Evolutionary conservation across 805 yeast genomes (phyloP), one percentile per base, ranked within the genome.

Genomic region (Candida nonsorbophila): DNA sequence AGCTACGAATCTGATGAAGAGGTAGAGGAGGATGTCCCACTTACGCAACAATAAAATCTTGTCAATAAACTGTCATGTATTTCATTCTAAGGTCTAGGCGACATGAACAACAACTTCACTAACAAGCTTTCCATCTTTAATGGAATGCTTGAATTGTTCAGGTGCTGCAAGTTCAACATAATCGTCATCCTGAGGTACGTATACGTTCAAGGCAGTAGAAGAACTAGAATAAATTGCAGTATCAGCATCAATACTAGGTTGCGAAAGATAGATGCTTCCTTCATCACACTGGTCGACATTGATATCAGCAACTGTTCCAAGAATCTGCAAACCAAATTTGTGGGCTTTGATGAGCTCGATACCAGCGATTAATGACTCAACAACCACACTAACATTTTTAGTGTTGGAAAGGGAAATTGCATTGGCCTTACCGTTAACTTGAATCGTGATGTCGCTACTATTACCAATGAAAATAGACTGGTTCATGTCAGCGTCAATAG

Each of bases 401-500:
- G 94, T 77, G 33, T 80, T 80, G 38, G 81, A 79, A 38, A 92
- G 49, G 2, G 95, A 74, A 32, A 92, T 74, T 1, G 96, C 92
- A 47, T 86, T 88, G 28, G 85, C 88, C 54, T 92, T 92, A 35
- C 97, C 98, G 54, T 77, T 79, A 48, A 92, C 67, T 53, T 84
- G 92, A 36, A 92, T 59, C 8, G 95, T 79, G 25, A 75, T 67
- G 34, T 79, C 79, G 23, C 52, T 51, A 62, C 95, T 84, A 47
- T 81, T 79, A 30, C 94, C 94, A 44, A 92, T 82, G 53, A 84
- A 87, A 10, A 92, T 79, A 20, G 94, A 83, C 54, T 92, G 97
- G 40, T 81, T 79, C 73, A 79, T 79, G 42, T 79, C 83, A 18
- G 82, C 94, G 14, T 85, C 87, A 33, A 92, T 67, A 14, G 66